Evolutionary conservation across 2,329 filamentous ascomycete species (phyloP), one percentile per base, ranked within the genome.

Genomic region (Endocalyx cinctus): DNA sequence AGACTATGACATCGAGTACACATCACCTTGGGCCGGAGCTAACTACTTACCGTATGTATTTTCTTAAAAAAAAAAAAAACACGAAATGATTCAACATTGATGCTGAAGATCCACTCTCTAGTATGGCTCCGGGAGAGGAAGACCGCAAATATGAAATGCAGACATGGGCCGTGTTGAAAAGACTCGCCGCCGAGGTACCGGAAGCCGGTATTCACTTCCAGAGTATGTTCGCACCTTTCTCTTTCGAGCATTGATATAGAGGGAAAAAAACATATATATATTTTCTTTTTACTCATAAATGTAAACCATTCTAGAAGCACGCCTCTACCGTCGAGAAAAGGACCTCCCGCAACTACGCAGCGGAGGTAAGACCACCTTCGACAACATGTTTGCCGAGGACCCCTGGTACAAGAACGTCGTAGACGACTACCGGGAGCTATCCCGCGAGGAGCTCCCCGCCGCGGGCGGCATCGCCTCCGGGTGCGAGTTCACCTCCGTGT

Each of bases 1-100:
- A 20, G 89, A 96, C 64, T 92, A 90, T 59, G 84, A 90, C 46
- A 82, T 89, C 46, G 84, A 94, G 67, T 96, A 95, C 58, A 81
- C 86, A 1, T 94, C 86, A 5, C 51, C 51, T 4, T 48, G 45
- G 29, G 51, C 56, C 14, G 56, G 56, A 14, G 56, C 56, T 7
- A 58, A 58, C 28, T 50, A 56, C 20, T 22, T 57, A 17, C 52
- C 54, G 53, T 57, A 56, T n/a, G n/a, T n/a, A n/a, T n/a, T n/a
- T n/a, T n/a, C n/a, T n/a, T n/a, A n/a, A n/a, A n/a, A n/a, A n/a
- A n/a, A n/a, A n/a, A n/a, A n/a, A n/a, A n/a, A n/a, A n/a, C n/a
- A n/a, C n/a, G n/a, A n/a, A n/a, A n/a, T n/a, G n/a, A n/a, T n/a
- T n/a, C n/a, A n/a, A n/a, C n/a, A n/a, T n/a, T n/a, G n/a, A n/a